These are phyloP conservation scores for Samsoniella hepiali DNA, from an alignment of 2,329 filamentous ascomycete genomes.

Conservation along the genomic window DNA sequence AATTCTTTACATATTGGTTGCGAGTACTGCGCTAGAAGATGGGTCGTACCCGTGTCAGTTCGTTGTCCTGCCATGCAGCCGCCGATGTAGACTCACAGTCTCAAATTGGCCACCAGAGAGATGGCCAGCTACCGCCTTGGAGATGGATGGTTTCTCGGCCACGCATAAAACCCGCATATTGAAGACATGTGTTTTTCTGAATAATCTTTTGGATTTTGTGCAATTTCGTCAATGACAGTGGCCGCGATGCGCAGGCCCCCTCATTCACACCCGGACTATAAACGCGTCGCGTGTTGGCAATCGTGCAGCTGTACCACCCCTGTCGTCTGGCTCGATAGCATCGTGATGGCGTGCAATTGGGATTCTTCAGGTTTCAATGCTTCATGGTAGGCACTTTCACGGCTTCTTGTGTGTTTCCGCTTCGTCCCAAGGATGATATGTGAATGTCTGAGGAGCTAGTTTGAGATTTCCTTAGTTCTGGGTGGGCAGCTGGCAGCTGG, in stretches of 20 bases:
- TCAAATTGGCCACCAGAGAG: slow-evolving; percentile 72
- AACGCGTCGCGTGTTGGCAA: slow-evolving; percentile 18
- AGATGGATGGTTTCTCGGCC: slow-evolving; percentile 80
- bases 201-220: slow-evolving; percentile 11
- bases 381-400: not conserved
- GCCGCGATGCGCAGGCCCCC: not conserved
- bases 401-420: not conserved
- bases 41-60: not conserved
- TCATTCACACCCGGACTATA: not conserved
- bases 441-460: not conserved
- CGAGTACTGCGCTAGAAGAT: slow-evolving; percentile 60
- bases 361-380: not conserved
- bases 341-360: not conserved
- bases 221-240: not conserved
- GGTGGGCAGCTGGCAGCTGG: slow-evolving; percentile 13
- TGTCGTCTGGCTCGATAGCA: not conserved
- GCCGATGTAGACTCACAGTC: slow-evolving; percentile 53
- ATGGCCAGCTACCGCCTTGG: slow-evolving; percentile 88
- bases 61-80: slow-evolving; percentile 23
- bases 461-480: not conserved
- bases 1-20: slow-evolving; percentile 86
- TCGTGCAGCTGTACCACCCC: slow-evolving; percentile 1
- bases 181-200: not conserved
- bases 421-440: not conserved
- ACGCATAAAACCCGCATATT: slow-evolving; percentile 56